Percentiles rank a stretch among this genome's conserved stretches.
phyloP scores from a whole-genome alignment of 1,284 basidiomycete genomes.

The Fistulina hepatica region DNA sequence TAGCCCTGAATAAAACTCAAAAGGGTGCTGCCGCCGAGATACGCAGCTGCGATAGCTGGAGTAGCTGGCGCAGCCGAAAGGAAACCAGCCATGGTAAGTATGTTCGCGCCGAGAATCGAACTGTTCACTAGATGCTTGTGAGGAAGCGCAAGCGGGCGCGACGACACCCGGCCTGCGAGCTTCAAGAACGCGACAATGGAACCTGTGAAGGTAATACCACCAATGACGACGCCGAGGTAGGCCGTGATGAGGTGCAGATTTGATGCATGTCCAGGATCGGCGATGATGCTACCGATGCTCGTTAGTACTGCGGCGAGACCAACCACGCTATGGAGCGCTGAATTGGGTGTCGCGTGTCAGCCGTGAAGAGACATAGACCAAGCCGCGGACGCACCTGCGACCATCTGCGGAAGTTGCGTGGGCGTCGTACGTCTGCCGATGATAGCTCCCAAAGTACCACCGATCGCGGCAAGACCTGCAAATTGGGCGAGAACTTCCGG shows the following conservation, averaged over 20 bases:
- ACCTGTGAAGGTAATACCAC: conserved; percentile 70
- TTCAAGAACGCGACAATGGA: conserved; percentile 85
- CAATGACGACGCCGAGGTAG: conserved; percentile 77
- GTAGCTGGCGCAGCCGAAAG: conserved; percentile 56
- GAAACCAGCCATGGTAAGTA: conserved; percentile 64
- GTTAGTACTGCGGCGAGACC: conserved; percentile 80
- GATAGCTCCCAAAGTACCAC: conserved; percentile 54
- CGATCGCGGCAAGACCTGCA: conserved; percentile 60
- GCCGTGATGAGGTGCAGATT: conserved; percentile 71
- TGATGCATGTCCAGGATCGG: conserved; percentile 51
- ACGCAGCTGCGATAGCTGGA: conserved; percentile 65
- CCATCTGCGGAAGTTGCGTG: conserved; percentile 77
- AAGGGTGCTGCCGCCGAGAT: conserved; percentile 58
- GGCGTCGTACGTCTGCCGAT: conserved; percentile 75
- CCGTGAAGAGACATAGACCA: not conserved
- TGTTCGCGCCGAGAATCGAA: conserved; percentile 57
- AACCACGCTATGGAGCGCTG: conserved; percentile 56
- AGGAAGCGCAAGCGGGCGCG: conserved; percentile 58
- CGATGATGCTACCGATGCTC: conserved; percentile 67
- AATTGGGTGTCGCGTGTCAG: too few relatives aligned
- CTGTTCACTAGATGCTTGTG: conserved; percentile 68
- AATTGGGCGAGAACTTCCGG: conserved; percentile 67
- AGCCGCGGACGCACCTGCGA: conserved; percentile 9
- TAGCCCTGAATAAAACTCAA: conserved; percentile 76
- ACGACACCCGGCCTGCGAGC: conserved; percentile 69